Percentiles rank a stretch among this genome's conserved stretches.
phyloP scores from a whole-genome alignment of 2,329 filamentous ascomycete genomes.

The Cyphellophora attinorum region DNA sequence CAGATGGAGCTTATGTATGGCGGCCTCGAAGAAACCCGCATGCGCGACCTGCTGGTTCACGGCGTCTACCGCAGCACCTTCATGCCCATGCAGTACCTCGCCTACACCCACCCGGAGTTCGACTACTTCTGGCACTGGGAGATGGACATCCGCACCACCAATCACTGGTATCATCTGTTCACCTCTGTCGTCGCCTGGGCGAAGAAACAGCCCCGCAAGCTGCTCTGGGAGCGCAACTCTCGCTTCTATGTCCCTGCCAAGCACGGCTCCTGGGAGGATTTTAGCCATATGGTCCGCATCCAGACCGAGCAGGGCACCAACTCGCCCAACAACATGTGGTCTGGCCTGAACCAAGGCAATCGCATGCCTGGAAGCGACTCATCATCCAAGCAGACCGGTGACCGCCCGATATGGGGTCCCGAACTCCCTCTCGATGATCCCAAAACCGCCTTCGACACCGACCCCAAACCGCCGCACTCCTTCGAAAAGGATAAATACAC shows the following conservation, averaged over 20 bases:
- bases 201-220: constrained; percentile 63
- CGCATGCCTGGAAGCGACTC: constrained; percentile 16
- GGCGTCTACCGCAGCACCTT: constrained; percentile 87
- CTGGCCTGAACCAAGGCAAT: constrained; percentile 27
- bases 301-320: constrained; percentile 63
- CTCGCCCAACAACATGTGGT: constrained; percentile 59
- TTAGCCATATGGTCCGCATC: constrained; percentile 65
- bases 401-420: constrained; percentile 75
- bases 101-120: constrained; percentile 77
- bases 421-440: constrained; percentile 56
- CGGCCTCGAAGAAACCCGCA: constrained; percentile 69
- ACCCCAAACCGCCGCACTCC: constrained; percentile 64
- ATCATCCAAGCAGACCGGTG: constrained; percentile 30
- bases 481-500: constrained; percentile 71
- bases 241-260: constrained; percentile 69
- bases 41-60: constrained; percentile 66
- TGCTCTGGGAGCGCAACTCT: constrained; percentile 69
- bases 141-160: constrained; percentile 84
- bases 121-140: constrained; percentile 94
- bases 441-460: constrained; percentile 61
- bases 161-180: constrained; percentile 72
- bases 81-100: constrained; percentile 93
- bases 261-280: constrained; percentile 72
- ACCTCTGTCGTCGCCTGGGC: constrained; percentile 62
- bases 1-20: constrained; percentile 90